Conservation (phyloP, 1,284 basidiomycete genomes). For the Cerrena zonata region DNA sequence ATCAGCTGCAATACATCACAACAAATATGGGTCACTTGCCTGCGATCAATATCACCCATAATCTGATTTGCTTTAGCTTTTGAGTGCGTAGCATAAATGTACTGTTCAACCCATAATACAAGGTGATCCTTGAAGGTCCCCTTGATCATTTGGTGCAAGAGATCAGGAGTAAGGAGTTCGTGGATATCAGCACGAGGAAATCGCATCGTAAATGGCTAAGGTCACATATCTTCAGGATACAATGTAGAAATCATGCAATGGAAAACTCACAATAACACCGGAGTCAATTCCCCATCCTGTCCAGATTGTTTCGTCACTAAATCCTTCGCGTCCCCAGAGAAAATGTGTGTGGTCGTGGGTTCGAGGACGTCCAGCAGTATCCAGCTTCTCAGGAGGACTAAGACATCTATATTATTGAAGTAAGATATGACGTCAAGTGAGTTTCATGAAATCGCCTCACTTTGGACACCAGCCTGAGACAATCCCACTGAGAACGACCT, state of each 20-base stretch:
- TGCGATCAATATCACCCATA: constrained; percentile 25
- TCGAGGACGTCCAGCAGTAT: neutral
- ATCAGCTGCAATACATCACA: no score
- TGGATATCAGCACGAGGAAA: no score
- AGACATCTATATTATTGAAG: no score
- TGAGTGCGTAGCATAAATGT: constrained; percentile 15
- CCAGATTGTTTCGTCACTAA: constrained; percentile 2
- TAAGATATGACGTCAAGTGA: no score
- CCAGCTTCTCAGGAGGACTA: neutral
- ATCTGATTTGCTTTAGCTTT: constrained; percentile 17
- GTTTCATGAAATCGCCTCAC: no score
- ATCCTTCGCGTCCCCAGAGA: neutral
- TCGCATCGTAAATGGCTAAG: constrained; percentile 11
- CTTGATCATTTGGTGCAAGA: no score
- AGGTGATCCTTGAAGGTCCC: no score
- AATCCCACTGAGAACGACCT: constrained; percentile 18
- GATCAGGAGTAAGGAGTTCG: no score
- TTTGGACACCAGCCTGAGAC: constrained; percentile 26
- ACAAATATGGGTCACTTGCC: constrained; percentile 13
- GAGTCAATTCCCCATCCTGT: constrained; percentile 4
- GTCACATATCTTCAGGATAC: no score
- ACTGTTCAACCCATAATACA: constrained; percentile 22
- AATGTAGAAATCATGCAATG: no score
- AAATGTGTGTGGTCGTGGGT: neutral
- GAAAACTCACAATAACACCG: constrained; percentile 7